Conservation (phyloP, 768 basidiomycete species). For the Crassisporium funariophilum region DNA sequence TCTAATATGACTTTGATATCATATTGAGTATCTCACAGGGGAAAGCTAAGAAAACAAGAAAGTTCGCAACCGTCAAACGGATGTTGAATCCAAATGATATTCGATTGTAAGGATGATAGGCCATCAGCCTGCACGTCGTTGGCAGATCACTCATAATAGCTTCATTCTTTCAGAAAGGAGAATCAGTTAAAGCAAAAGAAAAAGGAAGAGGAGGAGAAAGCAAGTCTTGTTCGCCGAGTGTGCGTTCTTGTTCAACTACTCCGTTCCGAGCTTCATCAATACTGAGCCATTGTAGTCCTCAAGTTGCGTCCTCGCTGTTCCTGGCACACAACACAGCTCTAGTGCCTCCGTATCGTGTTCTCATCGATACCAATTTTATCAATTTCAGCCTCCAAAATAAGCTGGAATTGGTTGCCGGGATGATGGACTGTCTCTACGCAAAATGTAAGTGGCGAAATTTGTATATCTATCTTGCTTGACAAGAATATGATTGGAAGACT, state of each 20-base stretch:
- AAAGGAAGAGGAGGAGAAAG: conserved; percentile 80
- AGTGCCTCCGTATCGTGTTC: conserved; percentile 94
- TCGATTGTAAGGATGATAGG: conserved; percentile 65
- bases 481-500: too few species aligned
- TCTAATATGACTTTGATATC: conserved; percentile 1
- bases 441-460: conserved; percentile 69
- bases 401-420: conserved; percentile 91
- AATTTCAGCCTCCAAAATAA: conserved; percentile 99
- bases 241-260: conserved; percentile 49
- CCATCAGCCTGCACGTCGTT: neutral
- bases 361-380: conserved; percentile 99
- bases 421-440: conserved; percentile 99
- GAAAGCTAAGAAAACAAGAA: conserved; percentile 91
- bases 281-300: conserved; percentile 51
- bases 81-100: conserved; percentile 94
- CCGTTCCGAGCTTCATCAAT: conserved; percentile 10
- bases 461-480: too few species aligned
- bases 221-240: conserved; percentile 77
- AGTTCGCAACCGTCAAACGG: conserved; percentile 93
- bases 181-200: conserved; percentile 89
- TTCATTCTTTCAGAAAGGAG: conserved; percentile 67
- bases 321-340: conserved; percentile 94
- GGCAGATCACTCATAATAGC: conserved; percentile 7
- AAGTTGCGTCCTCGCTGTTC: conserved; percentile 90
- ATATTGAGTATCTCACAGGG: conserved; percentile 49